Evolutionary conservation across 1,139 yeast genomes (phyloP), one percentile per base, ranked within the genome.

Genomic region (Debaryomyces coudertii): DNA sequence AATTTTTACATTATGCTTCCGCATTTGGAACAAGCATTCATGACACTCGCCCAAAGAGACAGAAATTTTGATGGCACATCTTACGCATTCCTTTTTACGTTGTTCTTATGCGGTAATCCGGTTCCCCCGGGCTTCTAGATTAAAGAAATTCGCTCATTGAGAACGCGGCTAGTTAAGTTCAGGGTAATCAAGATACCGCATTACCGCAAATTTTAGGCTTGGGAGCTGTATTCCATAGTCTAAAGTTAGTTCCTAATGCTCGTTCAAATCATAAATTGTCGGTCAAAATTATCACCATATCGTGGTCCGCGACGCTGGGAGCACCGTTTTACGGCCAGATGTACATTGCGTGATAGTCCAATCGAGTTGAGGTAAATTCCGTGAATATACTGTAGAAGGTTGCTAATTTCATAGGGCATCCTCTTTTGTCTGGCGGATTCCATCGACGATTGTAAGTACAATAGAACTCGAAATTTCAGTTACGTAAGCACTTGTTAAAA

Each of bases 391-490:
- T 11, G 7, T 11, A 33, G 12, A 9, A 6, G 35, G 35, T 16
- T 15, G 34, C 20, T 30, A 31, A 16, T 31, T 31, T 8, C 35
- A 18, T 15, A 18, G 36, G 36, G 24, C 23, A 33, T 16, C 15
- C 7, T 5, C n/a, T 18, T 16, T 33, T 33, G 36, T 33, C 11
- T 18, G 15, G 36, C 14, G 36, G 22, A 33, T 33, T 14, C 24
- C 11, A 33, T 18, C 36, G 36, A 33, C 20, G 24, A 18, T 33
- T 24, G 36, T 18, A 33, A 33, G 36, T 33, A 33, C 36, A 33
- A 33, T 33, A 20, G 24, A 4, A 25, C 28, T 25, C 28, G 28
- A 25, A 25, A 25, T 25, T 25, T 9, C 11, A 5, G 12, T 33
- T 33, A 33, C 14, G 9, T 33, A 33, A 33, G 16, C 36, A n/a